A percentile compares a stretch with the other conserved stretches of the same genome.
Conservation (phyloP, 1,139 yeast genomes). For the Candida frijolesensis region DNA sequence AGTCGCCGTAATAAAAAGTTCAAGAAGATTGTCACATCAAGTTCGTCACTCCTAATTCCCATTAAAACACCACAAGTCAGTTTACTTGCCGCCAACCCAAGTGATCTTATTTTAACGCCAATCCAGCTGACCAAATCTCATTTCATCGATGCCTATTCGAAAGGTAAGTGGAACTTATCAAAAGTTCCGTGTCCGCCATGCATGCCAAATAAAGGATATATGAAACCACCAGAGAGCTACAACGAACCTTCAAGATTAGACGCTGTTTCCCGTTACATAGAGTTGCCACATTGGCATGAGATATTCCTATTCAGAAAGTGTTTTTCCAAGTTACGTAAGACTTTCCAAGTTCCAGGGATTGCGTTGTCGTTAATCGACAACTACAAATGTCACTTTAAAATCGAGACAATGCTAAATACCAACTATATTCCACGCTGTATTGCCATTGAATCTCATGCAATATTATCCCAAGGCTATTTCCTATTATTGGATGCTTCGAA, state of each 20-base stretch:
- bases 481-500: constrained; percentile 57
- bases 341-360: constrained; percentile 51
- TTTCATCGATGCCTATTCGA: constrained; percentile 62
- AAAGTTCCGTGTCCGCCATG: constrained; percentile 58
- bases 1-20: constrained; percentile 1
- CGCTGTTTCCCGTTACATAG: constrained; percentile 43
- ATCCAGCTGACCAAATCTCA: constrained; percentile 56
- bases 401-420: constrained; percentile 47
- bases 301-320: constrained; percentile 39
- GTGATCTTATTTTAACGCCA: constrained; percentile 25
- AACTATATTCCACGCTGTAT: constrained; percentile 55
- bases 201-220: constrained; percentile 45
- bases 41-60: not conserved
- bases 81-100: constrained; percentile 8
- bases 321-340: constrained; percentile 34
- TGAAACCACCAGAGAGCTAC: constrained; percentile 62
- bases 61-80: constrained; percentile 5
- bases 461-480: constrained; percentile 57
- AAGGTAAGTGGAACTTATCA: constrained; percentile 60
- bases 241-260: constrained; percentile 44
- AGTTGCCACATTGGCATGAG: constrained; percentile 55
- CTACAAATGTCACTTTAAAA: constrained; percentile 49
- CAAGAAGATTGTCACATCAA: not conserved
- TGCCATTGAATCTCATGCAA: constrained; percentile 68
- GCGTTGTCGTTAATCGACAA: constrained; percentile 59